phyloP scores from a whole-genome alignment of 1,284 basidiomycete genomes.

The Vanrija sp. region DNA sequence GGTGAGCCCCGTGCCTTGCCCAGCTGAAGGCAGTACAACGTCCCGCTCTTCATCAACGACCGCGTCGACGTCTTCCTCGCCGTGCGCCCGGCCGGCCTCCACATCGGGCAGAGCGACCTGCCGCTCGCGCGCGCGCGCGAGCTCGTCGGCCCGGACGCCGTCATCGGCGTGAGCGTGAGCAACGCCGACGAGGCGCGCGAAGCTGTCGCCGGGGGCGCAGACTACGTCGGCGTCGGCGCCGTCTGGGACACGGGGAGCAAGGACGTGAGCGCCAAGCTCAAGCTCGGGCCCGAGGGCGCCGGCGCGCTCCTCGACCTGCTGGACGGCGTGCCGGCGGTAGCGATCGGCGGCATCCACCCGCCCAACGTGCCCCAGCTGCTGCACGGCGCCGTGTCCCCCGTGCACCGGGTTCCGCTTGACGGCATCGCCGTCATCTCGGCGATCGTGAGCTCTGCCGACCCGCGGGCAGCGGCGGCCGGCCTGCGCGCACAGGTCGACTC shows the following conservation, averaged over 20 bases:
- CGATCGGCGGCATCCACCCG: conserved; percentile 80
- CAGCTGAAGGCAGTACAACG: conserved; percentile 56
- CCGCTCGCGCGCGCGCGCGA: conserved; percentile 64
- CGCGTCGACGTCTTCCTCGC: conserved; percentile 82
- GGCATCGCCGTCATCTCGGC: conserved; percentile 91
- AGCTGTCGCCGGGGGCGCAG: conserved; percentile 58
- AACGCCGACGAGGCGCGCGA: conserved; percentile 60
- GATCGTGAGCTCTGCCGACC: conserved; percentile 68
- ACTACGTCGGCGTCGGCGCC: conserved; percentile 84
- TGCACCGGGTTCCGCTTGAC: conserved; percentile 58
- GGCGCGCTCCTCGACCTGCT: conserved; percentile 63
- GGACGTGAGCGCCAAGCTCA: conserved; percentile 56
- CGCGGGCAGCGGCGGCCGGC: conserved; percentile 56
- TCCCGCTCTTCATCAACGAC: conserved; percentile 89
- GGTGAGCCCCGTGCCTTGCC: conserved; percentile 28
- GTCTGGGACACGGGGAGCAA: conserved; percentile 73
- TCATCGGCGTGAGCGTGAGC: conserved; percentile 80
- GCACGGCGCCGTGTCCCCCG: conserved; percentile 63
- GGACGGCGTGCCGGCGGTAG: conserved; percentile 63
- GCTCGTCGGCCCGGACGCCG: conserved; percentile 64
- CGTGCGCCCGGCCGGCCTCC: conserved; percentile 71
- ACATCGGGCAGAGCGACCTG: conserved; percentile 89
- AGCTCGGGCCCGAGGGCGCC: conserved; percentile 61
- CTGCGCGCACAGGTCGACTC: conserved; percentile 42
- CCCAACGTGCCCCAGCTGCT: conserved; percentile 67